Percentiles rank a stretch among this genome's conserved stretches.
Evolutionary conservation across 208 protist genomes (phyloP).

Genomic region (Crithidia thermophila): DNA sequence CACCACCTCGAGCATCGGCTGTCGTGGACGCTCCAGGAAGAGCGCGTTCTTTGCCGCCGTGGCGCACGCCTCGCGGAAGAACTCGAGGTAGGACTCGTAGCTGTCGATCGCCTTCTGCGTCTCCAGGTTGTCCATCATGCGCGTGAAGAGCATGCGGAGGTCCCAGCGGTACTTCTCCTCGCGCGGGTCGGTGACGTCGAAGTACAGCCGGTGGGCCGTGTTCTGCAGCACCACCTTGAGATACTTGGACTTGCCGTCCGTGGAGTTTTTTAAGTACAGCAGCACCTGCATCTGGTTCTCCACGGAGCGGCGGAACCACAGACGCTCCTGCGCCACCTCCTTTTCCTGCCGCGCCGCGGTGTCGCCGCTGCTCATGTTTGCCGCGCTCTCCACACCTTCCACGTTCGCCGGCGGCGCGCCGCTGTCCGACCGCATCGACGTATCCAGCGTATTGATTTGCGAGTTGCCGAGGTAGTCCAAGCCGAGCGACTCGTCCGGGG

Average conservation of each 20-base stretch:
- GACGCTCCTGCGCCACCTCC: conserved; percentile 42
- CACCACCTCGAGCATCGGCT: conserved; percentile 44
- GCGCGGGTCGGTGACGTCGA: conserved; percentile 52
- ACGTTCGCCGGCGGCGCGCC: not conserved
- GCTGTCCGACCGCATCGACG: not conserved
- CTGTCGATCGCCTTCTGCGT: conserved; percentile 65
- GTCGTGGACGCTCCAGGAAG: conserved; percentile 41
- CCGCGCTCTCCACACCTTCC: not conserved
- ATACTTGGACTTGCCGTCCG: conserved; percentile 51
- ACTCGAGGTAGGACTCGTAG: conserved; percentile 56
- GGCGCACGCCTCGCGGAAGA: conserved; percentile 48
- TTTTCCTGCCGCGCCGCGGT: conserved; percentile 5
- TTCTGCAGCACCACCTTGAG: conserved; percentile 72
- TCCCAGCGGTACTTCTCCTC: conserved; percentile 79
- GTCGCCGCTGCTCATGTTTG: not conserved
- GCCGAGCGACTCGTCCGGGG: conserved; percentile 61
- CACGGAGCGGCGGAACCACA: conserved; percentile 53
- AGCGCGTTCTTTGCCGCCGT: conserved; percentile 39
- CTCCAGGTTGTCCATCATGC: conserved; percentile 72
- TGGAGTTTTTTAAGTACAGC: conserved; percentile 59
- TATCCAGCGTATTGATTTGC: not conserved
- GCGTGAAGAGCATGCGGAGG: conserved; percentile 61
- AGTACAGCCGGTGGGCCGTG: conserved; percentile 53
- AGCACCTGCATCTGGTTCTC: conserved; percentile 76
- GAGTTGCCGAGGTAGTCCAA: conserved; percentile 1